These are phyloP conservation scores for Annulohypoxylon bovei DNA, from an alignment of 495 filamentous ascomycete species.

Conservation along the genomic window DNA sequence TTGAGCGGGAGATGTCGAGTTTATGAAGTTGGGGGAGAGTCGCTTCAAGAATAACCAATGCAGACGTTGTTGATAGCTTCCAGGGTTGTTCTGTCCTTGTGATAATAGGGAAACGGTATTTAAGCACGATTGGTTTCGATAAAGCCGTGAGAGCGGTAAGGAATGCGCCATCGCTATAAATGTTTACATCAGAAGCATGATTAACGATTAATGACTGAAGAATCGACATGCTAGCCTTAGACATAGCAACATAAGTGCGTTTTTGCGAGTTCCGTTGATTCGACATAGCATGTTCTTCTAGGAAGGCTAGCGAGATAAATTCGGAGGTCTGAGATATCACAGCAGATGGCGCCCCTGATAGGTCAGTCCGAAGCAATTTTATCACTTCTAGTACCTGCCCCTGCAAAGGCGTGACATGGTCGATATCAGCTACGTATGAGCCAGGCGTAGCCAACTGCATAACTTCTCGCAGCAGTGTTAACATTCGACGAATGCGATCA, in stretches of 20 bases:
- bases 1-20: constrained; percentile 61
- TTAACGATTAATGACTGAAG: constrained; percentile 70
- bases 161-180: constrained; percentile 72
- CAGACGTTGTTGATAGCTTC: constrained; percentile 77
- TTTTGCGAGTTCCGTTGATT: constrained; percentile 51
- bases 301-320: constrained; percentile 74
- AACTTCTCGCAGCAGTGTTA: constrained; percentile 66
- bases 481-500: constrained; percentile 69
- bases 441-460: constrained; percentile 71
- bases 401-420: constrained; percentile 83
- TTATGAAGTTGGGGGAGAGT: constrained; percentile 70
- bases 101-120: constrained; percentile 72
- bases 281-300: constrained; percentile 44
- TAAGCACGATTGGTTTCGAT: constrained; percentile 71
- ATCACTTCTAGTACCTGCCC: constrained; percentile 75
- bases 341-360: constrained; percentile 70
- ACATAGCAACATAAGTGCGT: constrained; percentile 87
- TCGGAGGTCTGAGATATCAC: constrained; percentile 74
- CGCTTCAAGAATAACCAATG: constrained; percentile 72
- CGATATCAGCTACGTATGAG: constrained; percentile 83
- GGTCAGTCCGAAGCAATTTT: constrained; percentile 74
- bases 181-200: constrained; percentile 69
- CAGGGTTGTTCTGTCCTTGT: constrained; percentile 73
- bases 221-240: constrained; percentile 77
- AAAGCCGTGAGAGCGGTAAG: constrained; percentile 70